Evolutionary conservation across 2,329 filamentous ascomycete genomes (phyloP), one percentile per base, ranked within the genome.

Genomic region (Claviceps spartinae): DNA sequence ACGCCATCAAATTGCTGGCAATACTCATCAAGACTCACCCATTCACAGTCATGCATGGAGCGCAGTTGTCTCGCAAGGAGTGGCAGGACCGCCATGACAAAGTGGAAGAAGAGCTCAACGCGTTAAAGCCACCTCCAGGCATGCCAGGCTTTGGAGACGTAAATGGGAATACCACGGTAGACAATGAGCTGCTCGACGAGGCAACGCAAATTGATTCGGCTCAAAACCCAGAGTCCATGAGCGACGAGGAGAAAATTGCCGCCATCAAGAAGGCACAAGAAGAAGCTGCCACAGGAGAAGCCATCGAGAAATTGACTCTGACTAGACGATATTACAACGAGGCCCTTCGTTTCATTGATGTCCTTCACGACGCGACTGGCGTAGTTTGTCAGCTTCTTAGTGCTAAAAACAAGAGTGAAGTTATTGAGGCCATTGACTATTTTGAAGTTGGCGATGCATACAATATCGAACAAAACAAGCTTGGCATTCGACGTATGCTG

Each of bases 341-440:
- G 63, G 93, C 91, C 3, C 76, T 97, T 56, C 86, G 84, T 57
- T 98, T 98, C 63, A 95, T 98, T 58, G 85, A 95, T 55, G 85
- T 94, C 5, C 74, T 98, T 22, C 88, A 96, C 58, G 81, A 85
- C 11, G 87, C 88, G 22, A 94, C 89, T 1, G 77, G 78, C 8
- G 82, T 82, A 2, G 83, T 97, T 37, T 88, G 85, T 56, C 91
- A 96, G 67, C 76, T 98, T 18, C 77, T 98, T 3, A 88, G 88
- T 5, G 94, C 93, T 34, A 88, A 87, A 63, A 98, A 98, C 74
- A 98, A 98, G 75, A 95, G 88, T 60, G 93, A 98, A 66, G 87
- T 97, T 26, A 95, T 98, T 56, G 94, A 98, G 67, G 93, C 94
- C 16, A 98, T 98, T 82, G 93, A 98, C 65, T 98, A 94, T 69